Evolutionary conservation across 106 monocot genomes (phyloP).

Genomic region (Acanthochlamys bracteata): DNA sequence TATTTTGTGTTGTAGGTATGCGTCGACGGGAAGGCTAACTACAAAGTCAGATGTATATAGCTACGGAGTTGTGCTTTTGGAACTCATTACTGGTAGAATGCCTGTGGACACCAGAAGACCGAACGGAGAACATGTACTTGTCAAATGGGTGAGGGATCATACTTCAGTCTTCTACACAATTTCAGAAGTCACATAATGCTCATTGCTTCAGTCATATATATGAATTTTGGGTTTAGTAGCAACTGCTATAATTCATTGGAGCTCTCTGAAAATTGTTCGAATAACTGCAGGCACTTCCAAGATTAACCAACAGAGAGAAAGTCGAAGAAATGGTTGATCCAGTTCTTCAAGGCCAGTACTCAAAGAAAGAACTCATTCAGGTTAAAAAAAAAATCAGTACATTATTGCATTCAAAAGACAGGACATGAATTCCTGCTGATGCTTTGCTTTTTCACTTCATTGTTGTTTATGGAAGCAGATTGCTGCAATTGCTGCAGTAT

Average conservation of each 20-base stretch:
- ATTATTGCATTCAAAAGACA: too few relatives aligned
- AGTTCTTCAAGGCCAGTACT: slow-evolving; percentile 56
- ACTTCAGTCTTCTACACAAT: background rate
- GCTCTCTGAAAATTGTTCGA: too few relatives aligned
- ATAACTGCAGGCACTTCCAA: slow-evolving; percentile 64
- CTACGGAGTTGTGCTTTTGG: slow-evolving; percentile 85
- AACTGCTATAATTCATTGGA: too few relatives aligned
- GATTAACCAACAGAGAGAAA: slow-evolving; percentile 82
- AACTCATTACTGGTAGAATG: slow-evolving; percentile 68
- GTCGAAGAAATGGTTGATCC: slow-evolving; percentile 93
- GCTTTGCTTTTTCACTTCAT: background rate
- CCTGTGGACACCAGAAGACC: slow-evolving; percentile 70
- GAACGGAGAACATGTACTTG: slow-evolving; percentile 70
- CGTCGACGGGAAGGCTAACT: slow-evolving; percentile 70
- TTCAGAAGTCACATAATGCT: background rate
- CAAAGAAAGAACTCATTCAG: slow-evolving; percentile 77
- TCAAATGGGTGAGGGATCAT: slow-evolving; percentile 65
- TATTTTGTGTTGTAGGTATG: slow-evolving; percentile 50
- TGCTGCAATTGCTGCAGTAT: slow-evolving; percentile 95
- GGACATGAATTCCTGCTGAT: background rate
- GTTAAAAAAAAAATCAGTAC: slow-evolving; percentile 10
- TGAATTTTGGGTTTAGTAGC: too few relatives aligned
- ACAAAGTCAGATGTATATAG: slow-evolving; percentile 98
- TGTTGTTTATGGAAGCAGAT: slow-evolving; percentile 28
- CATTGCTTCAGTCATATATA: too few relatives aligned